A percentile compares a stretch with the other conserved stretches of the same genome.
Conservation (phyloP, 2,329 filamentous ascomycete species). For the Fusarium euwallaceae region DNA sequence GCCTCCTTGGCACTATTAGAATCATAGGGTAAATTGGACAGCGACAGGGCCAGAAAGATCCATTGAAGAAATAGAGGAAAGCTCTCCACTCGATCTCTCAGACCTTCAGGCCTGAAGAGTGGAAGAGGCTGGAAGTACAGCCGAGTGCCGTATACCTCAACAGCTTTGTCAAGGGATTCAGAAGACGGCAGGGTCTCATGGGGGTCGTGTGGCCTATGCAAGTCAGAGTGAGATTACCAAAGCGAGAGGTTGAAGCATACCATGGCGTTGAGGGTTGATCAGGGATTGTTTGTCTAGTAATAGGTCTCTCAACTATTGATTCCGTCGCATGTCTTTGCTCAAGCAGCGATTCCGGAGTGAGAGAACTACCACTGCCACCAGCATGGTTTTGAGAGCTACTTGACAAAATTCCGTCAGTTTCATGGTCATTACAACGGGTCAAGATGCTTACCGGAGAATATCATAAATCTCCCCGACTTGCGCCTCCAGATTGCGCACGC, state of each 20-base stretch:
- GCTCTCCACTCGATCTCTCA: slow-evolving; percentile 10
- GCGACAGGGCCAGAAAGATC: slow-evolving; percentile 30
- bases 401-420: rapidly evolving
- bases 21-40: slow-evolving; percentile 22
- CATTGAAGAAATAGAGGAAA: slow-evolving; percentile 31
- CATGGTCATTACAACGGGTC: not conserved
- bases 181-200: slow-evolving; percentile 9
- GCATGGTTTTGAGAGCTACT: slow-evolving; percentile 12
- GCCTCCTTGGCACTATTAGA: slow-evolving; percentile 28
- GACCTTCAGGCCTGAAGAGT: slow-evolving; percentile 23
- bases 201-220: not conserved
- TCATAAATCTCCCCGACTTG: slow-evolving; percentile 22
- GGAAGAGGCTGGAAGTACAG: slow-evolving; percentile 41
- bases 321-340: not conserved
- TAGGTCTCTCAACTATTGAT: slow-evolving; percentile 1
- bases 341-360: slow-evolving; percentile 21
- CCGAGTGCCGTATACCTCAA: slow-evolving; percentile 29
- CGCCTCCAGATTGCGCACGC: slow-evolving; percentile 2
- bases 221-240: not conserved
- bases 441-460: slow-evolving; percentile 9
- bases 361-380: slow-evolving; percentile 14
- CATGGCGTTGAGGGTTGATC: not conserved
- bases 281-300: slow-evolving; percentile 4
- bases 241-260: not conserved
- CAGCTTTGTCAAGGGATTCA: slow-evolving; percentile 19